These are phyloP conservation scores for Dendrobium catenatum DNA, from an alignment of 106 monocot genomes.

Conservation along the genomic window DNA sequence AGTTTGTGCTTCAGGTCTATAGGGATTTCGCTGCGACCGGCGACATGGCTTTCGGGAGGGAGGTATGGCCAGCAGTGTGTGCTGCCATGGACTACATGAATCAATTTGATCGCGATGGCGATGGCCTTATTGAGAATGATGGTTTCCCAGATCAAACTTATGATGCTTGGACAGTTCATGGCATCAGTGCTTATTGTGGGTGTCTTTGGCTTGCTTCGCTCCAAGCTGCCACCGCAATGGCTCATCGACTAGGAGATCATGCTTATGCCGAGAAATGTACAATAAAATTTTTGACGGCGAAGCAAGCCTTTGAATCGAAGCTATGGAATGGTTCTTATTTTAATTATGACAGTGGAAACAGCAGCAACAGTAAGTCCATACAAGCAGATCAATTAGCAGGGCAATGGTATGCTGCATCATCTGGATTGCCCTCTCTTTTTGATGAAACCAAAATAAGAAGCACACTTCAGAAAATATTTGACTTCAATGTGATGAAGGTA, in stretches of 20 bases:
- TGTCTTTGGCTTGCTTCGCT: conserved; percentile 90
- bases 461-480: conserved; percentile 82
- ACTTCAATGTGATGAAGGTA: conserved; percentile 95
- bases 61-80: conserved; percentile 85
- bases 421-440: conserved; percentile 81
- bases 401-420: conserved; percentile 91
- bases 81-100: conserved; percentile 96
- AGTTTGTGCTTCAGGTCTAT: conserved; percentile 96
- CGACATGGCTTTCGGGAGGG: conserved; percentile 75
- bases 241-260: conserved; percentile 67
- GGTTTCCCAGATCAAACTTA: conserved; percentile 99
- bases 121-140: conserved; percentile 97
- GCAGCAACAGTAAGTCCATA: conserved; percentile 77
- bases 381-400: conserved; percentile 98
- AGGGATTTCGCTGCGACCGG: conserved; percentile 96
- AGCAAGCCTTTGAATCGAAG: conserved; percentile 58
- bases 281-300: conserved; percentile 66
- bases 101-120: conserved; percentile 92
- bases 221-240: conserved; percentile 90
- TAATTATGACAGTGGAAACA: conserved; percentile 85
- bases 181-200: conserved; percentile 93
- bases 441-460: conserved; percentile 68
- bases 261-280: conserved; percentile 69
- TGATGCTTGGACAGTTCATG: conserved; percentile 96
- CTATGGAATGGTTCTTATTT: conserved; percentile 98